phyloP scores from a whole-genome alignment of 139 green algal genomes.

The Tetraselmis chui region DNA sequence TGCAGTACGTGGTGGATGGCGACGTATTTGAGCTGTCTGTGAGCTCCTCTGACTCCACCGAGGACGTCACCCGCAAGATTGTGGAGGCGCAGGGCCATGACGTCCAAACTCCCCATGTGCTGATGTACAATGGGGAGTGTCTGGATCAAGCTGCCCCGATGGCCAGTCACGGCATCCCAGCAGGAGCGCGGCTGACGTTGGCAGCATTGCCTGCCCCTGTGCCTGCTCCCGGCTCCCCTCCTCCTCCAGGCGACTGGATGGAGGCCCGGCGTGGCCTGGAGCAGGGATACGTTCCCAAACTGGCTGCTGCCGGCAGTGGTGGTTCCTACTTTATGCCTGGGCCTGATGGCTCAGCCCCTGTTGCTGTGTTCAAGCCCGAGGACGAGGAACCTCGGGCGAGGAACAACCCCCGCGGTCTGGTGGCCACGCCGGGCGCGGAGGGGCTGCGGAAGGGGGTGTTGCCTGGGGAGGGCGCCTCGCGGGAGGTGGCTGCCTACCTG shows the following conservation, averaged over 20 bases:
- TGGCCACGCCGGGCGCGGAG: conserved; percentile 3
- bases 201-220: conserved; percentile 8
- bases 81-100: conserved; percentile 19
- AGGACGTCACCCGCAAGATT: conserved; percentile 32
- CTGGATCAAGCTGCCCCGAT: conserved; percentile 14
- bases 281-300: conserved; percentile 32
- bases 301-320: conserved; percentile 51
- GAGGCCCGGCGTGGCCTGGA: conserved; percentile 26
- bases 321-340: conserved; percentile 40
- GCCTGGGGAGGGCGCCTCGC: conserved; percentile 50
- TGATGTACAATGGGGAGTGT: conserved; percentile 11
- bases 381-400: conserved; percentile 73
- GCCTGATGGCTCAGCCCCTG: conserved; percentile 18
- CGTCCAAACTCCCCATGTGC: background rate
- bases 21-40: conserved; percentile 45
- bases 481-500: conserved; percentile 55
- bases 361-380: conserved; percentile 80
- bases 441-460: conserved; percentile 30
- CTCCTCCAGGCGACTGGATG: conserved; percentile 10
- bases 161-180: conserved; percentile 21
- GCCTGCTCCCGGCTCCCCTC: background rate
- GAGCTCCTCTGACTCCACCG: conserved; percentile 23
- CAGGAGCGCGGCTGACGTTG: conserved; percentile 10
- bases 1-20: conserved; percentile 2
- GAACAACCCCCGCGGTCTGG: conserved; percentile 66